Percentiles rank a stretch among this genome's conserved stretches.
These are phyloP conservation scores for Trichosanthes truncata DNA, from an alignment of 306 rosid genomes.

Conservation along the genomic window DNA sequence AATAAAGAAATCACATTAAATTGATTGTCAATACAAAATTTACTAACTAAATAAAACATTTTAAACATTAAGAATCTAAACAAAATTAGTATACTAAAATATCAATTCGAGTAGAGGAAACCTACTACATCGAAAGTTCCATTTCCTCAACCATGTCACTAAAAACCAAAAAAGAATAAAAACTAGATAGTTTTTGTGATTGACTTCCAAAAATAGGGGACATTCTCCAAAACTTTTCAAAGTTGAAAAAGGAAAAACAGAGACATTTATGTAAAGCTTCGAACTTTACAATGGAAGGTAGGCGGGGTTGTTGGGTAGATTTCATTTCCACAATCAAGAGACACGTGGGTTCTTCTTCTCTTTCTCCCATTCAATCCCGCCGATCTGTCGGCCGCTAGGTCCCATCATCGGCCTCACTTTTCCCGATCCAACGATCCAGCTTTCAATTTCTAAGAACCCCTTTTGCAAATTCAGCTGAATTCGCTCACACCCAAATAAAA, in stretches of 20 bases:
- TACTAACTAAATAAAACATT: not conserved
- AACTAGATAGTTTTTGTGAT: not conserved
- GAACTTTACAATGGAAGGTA: not conserved
- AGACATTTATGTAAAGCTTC: not conserved
- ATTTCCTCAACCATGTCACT: too few species aligned
- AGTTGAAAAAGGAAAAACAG: not conserved
- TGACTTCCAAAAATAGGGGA: not conserved
- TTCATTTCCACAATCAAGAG: not conserved
- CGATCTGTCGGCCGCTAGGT: not conserved
- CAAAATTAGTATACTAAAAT: not conserved
- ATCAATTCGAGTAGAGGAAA: too few species aligned
- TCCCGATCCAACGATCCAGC: not conserved
- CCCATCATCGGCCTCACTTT: not conserved
- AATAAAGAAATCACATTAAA: not conserved
- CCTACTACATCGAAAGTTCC: too few species aligned
- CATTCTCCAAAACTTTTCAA: not conserved
- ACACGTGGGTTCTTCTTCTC: not conserved
- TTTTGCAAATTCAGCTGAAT: not conserved
- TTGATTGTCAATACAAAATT: not conserved
- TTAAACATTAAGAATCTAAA: not conserved
- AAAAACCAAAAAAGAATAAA: too few species aligned
- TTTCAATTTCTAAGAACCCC: not conserved
- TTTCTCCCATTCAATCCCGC: not conserved
- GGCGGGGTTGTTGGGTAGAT: not conserved
- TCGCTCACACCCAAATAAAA: not conserved